phyloP scores from a whole-genome alignment of 1,139 yeast genomes.

The Suhomyces terraborum region DNA sequence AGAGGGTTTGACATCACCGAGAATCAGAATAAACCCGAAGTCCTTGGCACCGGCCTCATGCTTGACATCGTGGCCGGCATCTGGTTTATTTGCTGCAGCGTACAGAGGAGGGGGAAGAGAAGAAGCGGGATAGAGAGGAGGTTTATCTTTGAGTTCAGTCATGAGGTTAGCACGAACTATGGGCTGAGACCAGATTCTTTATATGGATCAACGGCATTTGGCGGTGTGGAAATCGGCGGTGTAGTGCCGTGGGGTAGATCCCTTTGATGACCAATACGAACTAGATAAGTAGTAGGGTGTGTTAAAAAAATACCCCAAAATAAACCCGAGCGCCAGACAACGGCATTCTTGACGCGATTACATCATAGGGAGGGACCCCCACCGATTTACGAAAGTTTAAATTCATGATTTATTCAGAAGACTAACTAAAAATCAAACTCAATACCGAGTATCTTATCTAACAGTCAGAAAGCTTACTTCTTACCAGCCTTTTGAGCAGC shows the following conservation, averaged over 20 bases:
- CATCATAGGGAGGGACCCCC: background rate
- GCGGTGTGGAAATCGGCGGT: too few relatives aligned
- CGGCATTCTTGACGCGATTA: too few relatives aligned
- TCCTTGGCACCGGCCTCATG: background rate
- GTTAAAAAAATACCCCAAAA: background rate
- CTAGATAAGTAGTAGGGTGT: background rate
- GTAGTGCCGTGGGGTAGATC: background rate
- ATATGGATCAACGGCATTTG: too few relatives aligned
- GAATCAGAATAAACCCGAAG: constrained; percentile 5
- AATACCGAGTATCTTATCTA: constrained; percentile 8
- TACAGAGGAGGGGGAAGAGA: constrained; percentile 2
- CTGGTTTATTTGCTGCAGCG: background rate
- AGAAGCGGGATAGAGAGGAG: too few relatives aligned
- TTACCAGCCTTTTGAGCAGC: constrained; percentile 98
- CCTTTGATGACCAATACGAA: background rate
- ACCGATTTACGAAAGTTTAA: constrained; percentile 4
- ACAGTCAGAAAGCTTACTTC: constrained; percentile 64
- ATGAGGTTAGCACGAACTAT: background rate
- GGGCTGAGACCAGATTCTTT: background rate
- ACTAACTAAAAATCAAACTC: constrained; percentile 12
- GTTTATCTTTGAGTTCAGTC: background rate
- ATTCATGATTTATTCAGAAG: constrained; percentile 12
- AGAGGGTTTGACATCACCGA: constrained; percentile 3
- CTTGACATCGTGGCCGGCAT: background rate
- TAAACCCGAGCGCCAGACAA: too few relatives aligned